Conservation (phyloP, 177 flowering plant species). For the Vitis hybrid region DNA sequence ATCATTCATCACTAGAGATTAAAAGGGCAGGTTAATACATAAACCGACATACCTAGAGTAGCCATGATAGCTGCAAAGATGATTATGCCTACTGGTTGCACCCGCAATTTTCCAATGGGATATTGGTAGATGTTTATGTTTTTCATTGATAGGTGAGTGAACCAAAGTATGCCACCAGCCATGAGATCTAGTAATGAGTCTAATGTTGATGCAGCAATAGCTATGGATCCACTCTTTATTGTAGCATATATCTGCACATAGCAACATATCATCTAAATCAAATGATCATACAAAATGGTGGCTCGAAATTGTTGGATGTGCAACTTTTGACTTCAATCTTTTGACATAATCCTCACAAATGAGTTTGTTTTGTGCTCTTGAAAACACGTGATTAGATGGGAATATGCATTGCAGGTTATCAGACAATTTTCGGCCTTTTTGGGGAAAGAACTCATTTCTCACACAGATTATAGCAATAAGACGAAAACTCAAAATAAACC, state of each 20-base stretch:
- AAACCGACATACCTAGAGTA: constrained; percentile 63
- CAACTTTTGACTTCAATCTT: not conserved
- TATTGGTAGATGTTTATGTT: constrained; percentile 82
- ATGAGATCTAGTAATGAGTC: constrained; percentile 95
- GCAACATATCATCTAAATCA: not conserved
- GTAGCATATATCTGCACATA: constrained; percentile 76
- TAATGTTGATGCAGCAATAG: constrained; percentile 94
- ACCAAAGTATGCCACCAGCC: constrained; percentile 98
- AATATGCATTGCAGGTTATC: too few species aligned
- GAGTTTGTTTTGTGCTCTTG: too few species aligned
- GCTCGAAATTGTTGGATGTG: not conserved
- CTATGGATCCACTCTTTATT: constrained; percentile 78
- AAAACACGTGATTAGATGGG: too few species aligned
- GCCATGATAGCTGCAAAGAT: constrained; percentile 97
- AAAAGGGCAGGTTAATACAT: not conserved
- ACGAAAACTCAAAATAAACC: not conserved
- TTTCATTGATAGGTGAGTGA: constrained; percentile 86
- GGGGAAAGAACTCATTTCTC: not conserved
- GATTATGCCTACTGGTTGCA: constrained; percentile 92
- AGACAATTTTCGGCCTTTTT: too few species aligned
- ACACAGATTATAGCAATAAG: not conserved
- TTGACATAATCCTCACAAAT: too few species aligned
- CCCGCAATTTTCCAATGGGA: constrained; percentile 92
- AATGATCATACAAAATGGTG: not conserved
- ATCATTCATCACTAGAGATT: not conserved